phyloP scores from a whole-genome alignment of 192 early-diverging fungal species.

The Backusella tuberculispora region DNA sequence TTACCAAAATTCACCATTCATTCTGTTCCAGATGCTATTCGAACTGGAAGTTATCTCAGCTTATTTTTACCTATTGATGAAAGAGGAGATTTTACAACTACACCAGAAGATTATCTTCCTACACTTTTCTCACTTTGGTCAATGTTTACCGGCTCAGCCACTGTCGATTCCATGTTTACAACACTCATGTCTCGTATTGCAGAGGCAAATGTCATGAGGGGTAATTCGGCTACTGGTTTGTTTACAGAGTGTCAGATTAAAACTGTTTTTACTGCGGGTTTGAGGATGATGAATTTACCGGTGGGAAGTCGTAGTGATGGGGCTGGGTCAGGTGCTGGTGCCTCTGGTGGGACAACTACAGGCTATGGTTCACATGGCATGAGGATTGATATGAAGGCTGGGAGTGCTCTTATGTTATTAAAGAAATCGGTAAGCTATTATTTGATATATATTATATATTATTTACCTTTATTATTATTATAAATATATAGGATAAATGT shows the following conservation, averaged over 20 bases:
- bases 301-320: conserved; percentile 55
- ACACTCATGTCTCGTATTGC: conserved; percentile 74
- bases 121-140: conserved; percentile 87
- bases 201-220: conserved; percentile 47
- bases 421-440: conserved; percentile 33
- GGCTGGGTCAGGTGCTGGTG: conserved; percentile 49
- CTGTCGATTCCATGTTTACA: conserved; percentile 73
- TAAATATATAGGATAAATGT: conserved; percentile 44
- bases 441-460: background rate
- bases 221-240: conserved; percentile 42
- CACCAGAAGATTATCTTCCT: conserved; percentile 72
- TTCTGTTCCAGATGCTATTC: conserved; percentile 61
- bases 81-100: conserved; percentile 26
- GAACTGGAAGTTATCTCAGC: conserved; percentile 60
- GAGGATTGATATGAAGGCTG: conserved; percentile 43
- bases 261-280: conserved; percentile 55
- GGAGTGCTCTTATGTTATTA: conserved; percentile 41
- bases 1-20: conserved; percentile 76
- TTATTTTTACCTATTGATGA: conserved; percentile 70
- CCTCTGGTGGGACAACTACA: conserved; percentile 48
- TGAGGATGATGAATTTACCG: conserved; percentile 55
- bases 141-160: conserved; percentile 57
- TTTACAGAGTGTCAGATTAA: conserved; percentile 67
- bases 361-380: conserved; percentile 44
- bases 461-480: background rate